Evolutionary conservation across 192 early-diverging fungal genomes (phyloP).

Genomic region (Backusella westeae): DNA sequence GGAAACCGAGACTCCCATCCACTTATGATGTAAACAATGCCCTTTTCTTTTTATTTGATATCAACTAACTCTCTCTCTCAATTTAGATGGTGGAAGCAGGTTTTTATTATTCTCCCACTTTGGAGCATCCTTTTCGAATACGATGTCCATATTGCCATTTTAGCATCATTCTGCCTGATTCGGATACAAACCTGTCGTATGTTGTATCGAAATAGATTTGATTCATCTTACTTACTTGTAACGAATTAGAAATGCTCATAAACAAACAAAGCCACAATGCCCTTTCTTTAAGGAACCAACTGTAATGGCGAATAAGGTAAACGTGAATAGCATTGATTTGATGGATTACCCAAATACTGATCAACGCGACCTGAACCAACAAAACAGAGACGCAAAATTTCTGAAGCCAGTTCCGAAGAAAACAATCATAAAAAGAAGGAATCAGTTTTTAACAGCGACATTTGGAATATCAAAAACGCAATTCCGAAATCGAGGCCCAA

Average conservation of each 20-base stretch:
- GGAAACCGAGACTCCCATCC: neutral
- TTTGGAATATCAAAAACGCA: neutral
- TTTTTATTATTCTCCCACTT: constrained; percentile 8
- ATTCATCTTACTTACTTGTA: neutral
- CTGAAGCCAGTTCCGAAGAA: neutral
- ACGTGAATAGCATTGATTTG: neutral
- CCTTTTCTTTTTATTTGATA: neutral
- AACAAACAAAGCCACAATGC: constrained; percentile 1
- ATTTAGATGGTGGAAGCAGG: constrained; percentile 20
- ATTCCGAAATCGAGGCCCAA: neutral
- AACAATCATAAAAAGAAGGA: neutral
- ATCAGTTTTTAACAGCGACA: neutral
- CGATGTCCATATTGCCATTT: constrained; percentile 16
- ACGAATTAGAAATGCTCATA: neutral
- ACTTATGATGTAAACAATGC: neutral
- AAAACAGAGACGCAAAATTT: neutral
- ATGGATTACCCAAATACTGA: neutral
- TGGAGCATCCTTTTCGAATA: neutral
- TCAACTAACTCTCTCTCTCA: neutral
- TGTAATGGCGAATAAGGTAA: neutral
- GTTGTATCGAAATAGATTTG: neutral
- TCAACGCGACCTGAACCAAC: neutral
- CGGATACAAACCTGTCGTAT: neutral
- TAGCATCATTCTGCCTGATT: neutral
- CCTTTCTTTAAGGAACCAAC: neutral